These are phyloP conservation scores for Sonneratia alba DNA, from an alignment of 345 rosid genomes.

Conservation along the genomic window DNA sequence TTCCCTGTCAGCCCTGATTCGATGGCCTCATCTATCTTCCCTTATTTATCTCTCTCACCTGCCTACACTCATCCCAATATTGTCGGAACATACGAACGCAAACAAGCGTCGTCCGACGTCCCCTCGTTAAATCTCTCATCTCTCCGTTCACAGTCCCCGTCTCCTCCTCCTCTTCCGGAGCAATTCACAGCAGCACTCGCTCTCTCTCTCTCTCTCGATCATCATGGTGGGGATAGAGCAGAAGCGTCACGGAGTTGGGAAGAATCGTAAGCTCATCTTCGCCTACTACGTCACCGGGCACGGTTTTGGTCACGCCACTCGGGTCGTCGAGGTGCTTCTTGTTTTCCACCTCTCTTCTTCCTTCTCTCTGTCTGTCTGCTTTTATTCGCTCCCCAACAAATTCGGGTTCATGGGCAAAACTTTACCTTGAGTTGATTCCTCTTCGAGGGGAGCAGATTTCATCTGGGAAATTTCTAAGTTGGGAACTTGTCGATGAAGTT, in stretches of 20 bases:
- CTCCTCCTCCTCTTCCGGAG: neutral
- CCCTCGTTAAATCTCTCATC: too few species aligned
- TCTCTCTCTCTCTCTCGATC: neutral
- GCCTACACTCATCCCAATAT: too few species aligned
- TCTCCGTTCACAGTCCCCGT: too few species aligned
- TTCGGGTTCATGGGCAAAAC: too few species aligned
- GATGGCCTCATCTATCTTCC: too few species aligned
- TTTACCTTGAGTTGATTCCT: neutral
- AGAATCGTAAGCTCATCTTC: slow-evolving; percentile 44
- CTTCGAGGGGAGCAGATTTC: neutral
- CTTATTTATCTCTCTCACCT: too few species aligned
- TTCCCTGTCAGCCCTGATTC: too few species aligned
- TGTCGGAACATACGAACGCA: too few species aligned
- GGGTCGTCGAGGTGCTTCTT: slow-evolving; percentile 79
- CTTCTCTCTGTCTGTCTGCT: too few species aligned
- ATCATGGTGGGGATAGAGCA: neutral
- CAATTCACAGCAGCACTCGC: neutral
- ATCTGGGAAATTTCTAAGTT: neutral
- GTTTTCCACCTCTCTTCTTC: neutral
- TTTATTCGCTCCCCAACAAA: too few species aligned
- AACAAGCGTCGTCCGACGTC: too few species aligned
- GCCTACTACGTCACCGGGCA: slow-evolving; percentile 98
- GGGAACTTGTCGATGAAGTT: neutral
- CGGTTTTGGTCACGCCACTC: slow-evolving; percentile 98
- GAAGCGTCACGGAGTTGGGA: neutral